phyloP scores from a whole-genome alignment of 2,329 filamentous ascomycete genomes.

The Ophiostoma montium region DNA sequence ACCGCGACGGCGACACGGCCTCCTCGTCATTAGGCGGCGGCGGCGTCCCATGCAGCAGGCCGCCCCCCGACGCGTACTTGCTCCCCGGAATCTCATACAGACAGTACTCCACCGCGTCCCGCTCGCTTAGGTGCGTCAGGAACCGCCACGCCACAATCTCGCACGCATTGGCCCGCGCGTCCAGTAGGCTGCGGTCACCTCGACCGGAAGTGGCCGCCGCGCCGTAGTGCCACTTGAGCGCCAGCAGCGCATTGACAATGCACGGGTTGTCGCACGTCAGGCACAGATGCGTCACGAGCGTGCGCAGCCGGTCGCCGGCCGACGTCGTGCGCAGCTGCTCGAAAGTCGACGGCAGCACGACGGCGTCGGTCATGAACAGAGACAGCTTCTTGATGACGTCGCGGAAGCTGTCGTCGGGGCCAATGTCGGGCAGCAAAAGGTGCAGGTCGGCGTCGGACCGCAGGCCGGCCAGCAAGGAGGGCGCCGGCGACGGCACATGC shows the following conservation, averaged over 20 bases:
- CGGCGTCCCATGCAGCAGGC: constrained; percentile 1
- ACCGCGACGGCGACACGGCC: background rate
- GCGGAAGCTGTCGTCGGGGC: constrained; percentile 44
- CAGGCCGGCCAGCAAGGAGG: constrained; percentile 15
- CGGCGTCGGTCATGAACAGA: constrained; percentile 44
- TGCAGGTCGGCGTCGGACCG: constrained; percentile 15
- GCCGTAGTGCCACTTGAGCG: constrained; percentile 61
- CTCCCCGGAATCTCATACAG: constrained; percentile 52
- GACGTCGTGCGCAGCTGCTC: constrained; percentile 58
- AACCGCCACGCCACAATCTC: constrained; percentile 75
- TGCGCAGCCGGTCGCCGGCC: constrained; percentile 41
- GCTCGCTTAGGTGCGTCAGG: constrained; percentile 53
- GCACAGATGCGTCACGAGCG: constrained; percentile 50
- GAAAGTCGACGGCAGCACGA: constrained; percentile 54
- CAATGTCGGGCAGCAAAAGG: constrained; percentile 41
- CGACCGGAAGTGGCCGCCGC: too few species aligned
- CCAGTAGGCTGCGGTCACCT: constrained; percentile 52
- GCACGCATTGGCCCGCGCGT: constrained; percentile 57
- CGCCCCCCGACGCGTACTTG: constrained; percentile 16
- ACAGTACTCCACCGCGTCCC: constrained; percentile 60
- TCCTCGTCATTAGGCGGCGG: constrained; percentile 6
- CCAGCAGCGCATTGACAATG: constrained; percentile 61
- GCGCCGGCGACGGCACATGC: constrained; percentile 24
- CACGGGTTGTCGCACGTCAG: constrained; percentile 50
- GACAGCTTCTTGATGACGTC: constrained; percentile 54